Evolutionary conservation across 805 yeast genomes (phyloP).

Genomic region (Pichia exigua): DNA sequence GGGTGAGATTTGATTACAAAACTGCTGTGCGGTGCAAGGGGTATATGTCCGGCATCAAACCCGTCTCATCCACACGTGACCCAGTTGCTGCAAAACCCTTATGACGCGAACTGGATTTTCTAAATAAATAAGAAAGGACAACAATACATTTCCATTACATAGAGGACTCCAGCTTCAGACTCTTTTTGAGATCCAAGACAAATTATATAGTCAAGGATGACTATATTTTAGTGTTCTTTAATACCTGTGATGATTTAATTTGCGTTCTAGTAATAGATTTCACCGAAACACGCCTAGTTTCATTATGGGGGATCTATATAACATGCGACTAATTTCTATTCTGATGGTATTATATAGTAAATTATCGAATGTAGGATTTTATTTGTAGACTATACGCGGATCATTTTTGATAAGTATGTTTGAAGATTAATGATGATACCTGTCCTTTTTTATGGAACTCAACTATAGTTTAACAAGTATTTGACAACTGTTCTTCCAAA

Average conservation of each 20-base stretch:
- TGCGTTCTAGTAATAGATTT: constrained; percentile 28
- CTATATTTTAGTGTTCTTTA: neutral
- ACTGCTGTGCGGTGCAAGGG: neutral
- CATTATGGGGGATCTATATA: constrained; percentile 20
- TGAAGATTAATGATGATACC: neutral
- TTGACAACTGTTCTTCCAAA: too few species aligned
- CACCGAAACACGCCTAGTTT: constrained; percentile 29
- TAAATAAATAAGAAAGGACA: too few species aligned
- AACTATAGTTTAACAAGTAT: too few species aligned
- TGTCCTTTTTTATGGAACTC: neutral
- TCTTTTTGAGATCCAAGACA: neutral
- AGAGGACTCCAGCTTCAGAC: too few species aligned
- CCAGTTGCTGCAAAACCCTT: neutral
- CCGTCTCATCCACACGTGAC: neutral
- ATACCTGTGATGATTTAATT: constrained; percentile 26
- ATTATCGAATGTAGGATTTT: too few species aligned
- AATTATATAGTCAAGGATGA: neutral
- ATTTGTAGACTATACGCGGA: neutral
- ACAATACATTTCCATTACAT: too few species aligned
- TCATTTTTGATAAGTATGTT: neutral
- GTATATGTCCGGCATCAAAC: neutral
- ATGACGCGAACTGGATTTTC: neutral
- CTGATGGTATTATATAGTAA: constrained; percentile 9
- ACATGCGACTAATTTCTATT: constrained; percentile 29
- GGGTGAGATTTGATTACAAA: neutral